Evolutionary conservation across 2,329 filamentous ascomycete genomes (phyloP), one percentile per base, ranked within the genome.

Genomic region (Apiospora malaysiana): DNA sequence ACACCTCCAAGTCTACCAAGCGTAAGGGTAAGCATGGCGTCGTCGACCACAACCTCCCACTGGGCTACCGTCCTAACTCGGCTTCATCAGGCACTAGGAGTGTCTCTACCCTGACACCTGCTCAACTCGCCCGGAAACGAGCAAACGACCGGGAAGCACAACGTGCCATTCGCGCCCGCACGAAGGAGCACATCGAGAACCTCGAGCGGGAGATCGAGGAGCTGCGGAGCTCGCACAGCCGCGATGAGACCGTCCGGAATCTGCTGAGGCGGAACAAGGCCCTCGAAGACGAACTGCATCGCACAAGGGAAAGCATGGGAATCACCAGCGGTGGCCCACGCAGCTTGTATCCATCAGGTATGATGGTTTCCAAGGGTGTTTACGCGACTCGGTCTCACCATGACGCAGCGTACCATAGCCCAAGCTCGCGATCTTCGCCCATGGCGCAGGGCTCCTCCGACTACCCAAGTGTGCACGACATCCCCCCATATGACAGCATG

Each of bases 61-160:
- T 63, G 32, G 56, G 7, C 16, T 23, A 40, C 9, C 1, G 56
- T 68, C 27, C 46, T 59, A 43, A 77, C 73, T n/a, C n/a, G 2
- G 27, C 37, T 18, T 27, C n/a, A 32, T 43, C 70, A 87, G 88
- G 88, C 66, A 88, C 92, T 71, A 90, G 94, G 75, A 94, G 93
- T 74, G 94, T 97, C 70, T 94, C 94, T 74, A 95, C 93, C 77
- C 87, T 97, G 79, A 97, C 94, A 14, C 93, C 94, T 7, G 93
- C 95, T 73, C 95, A 97, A 82, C 88, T 97, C 71, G 93, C 92
- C 42, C 93, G 94, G 81, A 98, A 97, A 85, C 88, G 95, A 74
- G 93, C 94, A 77, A 97, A 97, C 83, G 94, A 97, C 80, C 90
- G 94, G 73, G 94, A 97, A 82, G 94, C 94, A 56, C 94, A 97